Conservation (phyloP, 805 yeast species). For the Cyberlindnera maclurae region DNA sequence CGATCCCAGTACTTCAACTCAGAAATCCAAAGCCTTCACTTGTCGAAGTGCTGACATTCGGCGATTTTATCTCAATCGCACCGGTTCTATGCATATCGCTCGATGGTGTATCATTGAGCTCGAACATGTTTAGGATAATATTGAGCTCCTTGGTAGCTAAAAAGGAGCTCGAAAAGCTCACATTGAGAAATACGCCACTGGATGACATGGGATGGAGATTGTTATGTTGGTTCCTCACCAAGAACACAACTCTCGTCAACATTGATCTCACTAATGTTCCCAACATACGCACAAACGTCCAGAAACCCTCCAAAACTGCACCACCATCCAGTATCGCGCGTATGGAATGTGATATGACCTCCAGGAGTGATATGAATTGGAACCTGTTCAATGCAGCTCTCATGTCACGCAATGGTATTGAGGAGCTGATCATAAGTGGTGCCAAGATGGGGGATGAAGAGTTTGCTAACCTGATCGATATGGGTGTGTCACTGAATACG, state of each 20-base stretch:
- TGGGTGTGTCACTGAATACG: constrained; percentile 55
- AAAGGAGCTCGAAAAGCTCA: constrained; percentile 59
- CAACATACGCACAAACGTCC: constrained; percentile 29
- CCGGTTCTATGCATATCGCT: constrained; percentile 72
- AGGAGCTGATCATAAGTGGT: constrained; percentile 75
- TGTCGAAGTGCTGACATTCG: constrained; percentile 79
- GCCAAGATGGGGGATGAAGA: constrained; percentile 57
- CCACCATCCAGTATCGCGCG: constrained; percentile 25
- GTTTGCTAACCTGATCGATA: constrained; percentile 50
- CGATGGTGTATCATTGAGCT: constrained; percentile 71
- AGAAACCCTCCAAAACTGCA: constrained; percentile 32
- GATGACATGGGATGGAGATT: constrained; percentile 75
- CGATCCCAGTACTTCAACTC: constrained; percentile 68
- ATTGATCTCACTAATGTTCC: constrained; percentile 58
- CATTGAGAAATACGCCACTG: constrained; percentile 73
- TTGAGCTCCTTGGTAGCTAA: constrained; percentile 58
- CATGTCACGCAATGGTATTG: constrained; percentile 68
- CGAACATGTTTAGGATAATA: constrained; percentile 67
- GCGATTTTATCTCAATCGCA: constrained; percentile 81
- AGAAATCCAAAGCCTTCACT: constrained; percentile 84
- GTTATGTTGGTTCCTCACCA: constrained; percentile 68
- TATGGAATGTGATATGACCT: constrained; percentile 30
- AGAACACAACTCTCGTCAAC: constrained; percentile 48
- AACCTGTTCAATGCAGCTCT: constrained; percentile 67
- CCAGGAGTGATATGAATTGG: constrained; percentile 80